A percentile compares a stretch with the other conserved stretches of the same genome.
These are phyloP conservation scores for Sanghuangporus sanghuang DNA, from an alignment of 1,284 basidiomycete species.

Conservation along the genomic window DNA sequence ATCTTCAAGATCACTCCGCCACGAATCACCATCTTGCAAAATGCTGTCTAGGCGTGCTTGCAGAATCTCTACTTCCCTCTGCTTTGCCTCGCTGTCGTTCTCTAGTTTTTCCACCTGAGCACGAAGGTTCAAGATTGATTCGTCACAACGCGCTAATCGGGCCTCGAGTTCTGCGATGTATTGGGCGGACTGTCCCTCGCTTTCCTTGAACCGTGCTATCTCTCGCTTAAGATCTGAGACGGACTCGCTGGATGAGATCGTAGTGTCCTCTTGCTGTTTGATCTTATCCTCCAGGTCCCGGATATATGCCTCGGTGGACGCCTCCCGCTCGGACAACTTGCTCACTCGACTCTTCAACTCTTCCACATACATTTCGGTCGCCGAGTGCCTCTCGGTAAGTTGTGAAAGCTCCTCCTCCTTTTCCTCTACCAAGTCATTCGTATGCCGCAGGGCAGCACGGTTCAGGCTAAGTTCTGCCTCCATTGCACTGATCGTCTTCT, in stretches of 20 bases:
- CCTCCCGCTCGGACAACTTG: constrained; percentile 85
- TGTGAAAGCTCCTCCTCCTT: constrained; percentile 75
- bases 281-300: constrained; percentile 90
- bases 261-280: constrained; percentile 75
- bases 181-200: constrained; percentile 63
- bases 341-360: constrained; percentile 78
- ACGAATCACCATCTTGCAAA: constrained; percentile 63
- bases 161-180: constrained; percentile 91
- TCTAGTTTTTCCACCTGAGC: constrained; percentile 77
- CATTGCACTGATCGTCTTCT: constrained; percentile 93
- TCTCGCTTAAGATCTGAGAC: constrained; percentile 83
- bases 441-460: constrained; percentile 82
- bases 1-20: constrained; percentile 77
- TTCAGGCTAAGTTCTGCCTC: constrained; percentile 92
- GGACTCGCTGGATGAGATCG: constrained; percentile 68
- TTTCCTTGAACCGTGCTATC: constrained; percentile 71
- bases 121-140: constrained; percentile 63
- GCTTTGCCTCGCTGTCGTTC: constrained; percentile 63
- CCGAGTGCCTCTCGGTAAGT: constrained; percentile 62
- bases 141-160: constrained; percentile 75
- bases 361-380: constrained; percentile 81
- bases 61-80: constrained; percentile 65
- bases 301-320: constrained; percentile 90
- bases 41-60: constrained; percentile 70
- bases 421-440: constrained; percentile 89